Conservation (phyloP, 2,329 filamentous ascomycete species). For the Penicillium corylophilum region DNA sequence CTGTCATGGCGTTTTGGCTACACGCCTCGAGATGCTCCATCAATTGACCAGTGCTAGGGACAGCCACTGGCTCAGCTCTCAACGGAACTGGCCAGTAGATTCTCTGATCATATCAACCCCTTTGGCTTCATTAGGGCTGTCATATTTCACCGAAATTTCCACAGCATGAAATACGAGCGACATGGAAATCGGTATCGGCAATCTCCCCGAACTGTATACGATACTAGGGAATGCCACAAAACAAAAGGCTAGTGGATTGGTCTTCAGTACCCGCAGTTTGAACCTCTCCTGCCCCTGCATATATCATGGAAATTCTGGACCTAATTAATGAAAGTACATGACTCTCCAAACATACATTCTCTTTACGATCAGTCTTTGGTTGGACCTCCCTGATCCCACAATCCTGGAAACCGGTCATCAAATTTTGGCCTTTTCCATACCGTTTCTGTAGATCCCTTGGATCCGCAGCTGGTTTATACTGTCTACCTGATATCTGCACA, state of each 20-base stretch:
- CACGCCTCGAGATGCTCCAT: background rate
- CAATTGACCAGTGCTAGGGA: background rate
- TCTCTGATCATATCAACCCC: background rate
- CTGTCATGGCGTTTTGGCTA: background rate
- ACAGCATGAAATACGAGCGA: background rate
- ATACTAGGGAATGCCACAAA: background rate
- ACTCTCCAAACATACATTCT: background rate
- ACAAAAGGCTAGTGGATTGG: background rate
- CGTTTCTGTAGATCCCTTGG: constrained; percentile 20
- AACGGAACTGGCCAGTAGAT: background rate
- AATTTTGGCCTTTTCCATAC: constrained; percentile 20
- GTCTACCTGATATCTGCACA: constrained; percentile 27
- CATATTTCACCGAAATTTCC: background rate
- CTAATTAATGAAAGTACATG: background rate
- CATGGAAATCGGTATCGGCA: background rate
- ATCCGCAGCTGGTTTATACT: constrained; percentile 22
- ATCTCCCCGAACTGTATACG: background rate
- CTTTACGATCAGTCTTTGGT: background rate
- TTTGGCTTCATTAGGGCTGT: too few relatives aligned
- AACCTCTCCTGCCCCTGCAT: background rate
- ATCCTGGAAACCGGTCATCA: constrained; percentile 1
- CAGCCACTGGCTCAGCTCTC: background rate
- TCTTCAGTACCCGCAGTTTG: background rate
- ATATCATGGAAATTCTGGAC: background rate
- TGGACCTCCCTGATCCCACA: background rate